These are phyloP conservation scores for Populus davidiana DNA, from an alignment of 345 rosid species.

Conservation along the genomic window DNA sequence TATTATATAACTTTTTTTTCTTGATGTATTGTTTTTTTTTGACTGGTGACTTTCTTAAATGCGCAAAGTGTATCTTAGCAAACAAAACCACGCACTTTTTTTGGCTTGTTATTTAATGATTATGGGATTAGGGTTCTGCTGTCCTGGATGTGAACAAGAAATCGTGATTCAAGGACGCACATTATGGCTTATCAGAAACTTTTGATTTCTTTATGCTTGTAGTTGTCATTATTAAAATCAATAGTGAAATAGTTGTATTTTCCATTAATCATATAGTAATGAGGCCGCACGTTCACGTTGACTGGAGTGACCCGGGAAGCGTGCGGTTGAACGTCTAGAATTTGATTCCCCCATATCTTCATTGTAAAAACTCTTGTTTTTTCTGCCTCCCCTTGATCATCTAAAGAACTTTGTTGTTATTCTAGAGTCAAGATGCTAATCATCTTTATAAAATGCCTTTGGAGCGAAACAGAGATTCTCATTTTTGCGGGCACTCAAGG, in stretches of 20 bases:
- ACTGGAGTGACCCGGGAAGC: conserved; percentile 23
- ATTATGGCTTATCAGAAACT: neutral
- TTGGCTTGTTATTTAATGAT: conserved; percentile 14
- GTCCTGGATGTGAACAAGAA: conserved; percentile 27
- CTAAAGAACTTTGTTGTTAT: neutral
- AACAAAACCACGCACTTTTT: conserved; percentile 1
- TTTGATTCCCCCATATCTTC: neutral
- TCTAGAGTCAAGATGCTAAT: neutral
- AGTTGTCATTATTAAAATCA: conserved; percentile 32
- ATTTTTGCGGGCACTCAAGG: neutral
- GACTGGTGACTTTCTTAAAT: conserved; percentile 9
- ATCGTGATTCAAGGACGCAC: conserved; percentile 36
- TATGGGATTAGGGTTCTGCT: conserved; percentile 31
- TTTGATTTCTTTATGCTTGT: neutral
- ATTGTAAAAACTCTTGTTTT: neutral
- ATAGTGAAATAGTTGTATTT: neutral
- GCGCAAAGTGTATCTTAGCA: neutral
- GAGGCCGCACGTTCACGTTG: conserved; percentile 40
- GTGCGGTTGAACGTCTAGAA: conserved; percentile 33
- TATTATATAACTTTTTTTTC: neutral
- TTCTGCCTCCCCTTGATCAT: neutral
- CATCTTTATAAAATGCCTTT: neutral
- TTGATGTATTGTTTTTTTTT: conserved; percentile 15
- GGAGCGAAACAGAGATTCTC: neutral
- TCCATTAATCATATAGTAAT: conserved; percentile 25